Evolutionary conservation across 257 asterid genomes (phyloP), one percentile per base, ranked within the genome.

Genomic region (Solanum chiquidenum): DNA sequence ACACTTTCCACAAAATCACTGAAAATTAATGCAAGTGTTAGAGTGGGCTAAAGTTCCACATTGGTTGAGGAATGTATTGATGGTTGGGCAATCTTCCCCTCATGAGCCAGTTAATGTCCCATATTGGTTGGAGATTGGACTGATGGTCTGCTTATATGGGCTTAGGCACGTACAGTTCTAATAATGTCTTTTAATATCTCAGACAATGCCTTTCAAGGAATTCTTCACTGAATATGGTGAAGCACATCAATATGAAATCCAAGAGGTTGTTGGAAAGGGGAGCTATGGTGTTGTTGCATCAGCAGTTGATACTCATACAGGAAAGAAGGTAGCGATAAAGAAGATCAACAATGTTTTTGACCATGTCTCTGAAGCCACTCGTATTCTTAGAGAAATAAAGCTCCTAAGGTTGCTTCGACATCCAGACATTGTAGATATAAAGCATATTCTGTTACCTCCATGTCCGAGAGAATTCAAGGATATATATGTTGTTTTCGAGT

Each of bases 221-320:
- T 95, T 95, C 90, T 95, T 97, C 93, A 97, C 98, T 7, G 99
- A 97, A 87, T 97, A 97, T 88, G 99, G 99, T 44, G 99, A 97
- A 89, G 96, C 98, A 71, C 94, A 93, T 91, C 91, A 92, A n/a
- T 97, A 95, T 18, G 95, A 97, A 88, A 94, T 97, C 89, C 96
- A 94, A 91, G 99, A 97, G 93, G 99, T 97, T 73, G 96, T 97
- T 84, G 99, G 99, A 68, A 97, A 94, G 93, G 99, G 99, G 89
- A 97, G 98, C 87, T 97, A 95, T 86, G 99, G 99, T 66, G 98
- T 96, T 33, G 99, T 97, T 85, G 99, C 99, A 46, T 94, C 99
- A 87, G 99, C 99, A 75, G 94, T 95, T 86, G 99, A 97, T 89
- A 95, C 98, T 40, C 99, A 95, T 92, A 95, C 99, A 23, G 99